Evolutionary conservation across 768 basidiomycete genomes (phyloP), one percentile per base, ranked within the genome.

Genomic region (Scleroderma citrinum): DNA sequence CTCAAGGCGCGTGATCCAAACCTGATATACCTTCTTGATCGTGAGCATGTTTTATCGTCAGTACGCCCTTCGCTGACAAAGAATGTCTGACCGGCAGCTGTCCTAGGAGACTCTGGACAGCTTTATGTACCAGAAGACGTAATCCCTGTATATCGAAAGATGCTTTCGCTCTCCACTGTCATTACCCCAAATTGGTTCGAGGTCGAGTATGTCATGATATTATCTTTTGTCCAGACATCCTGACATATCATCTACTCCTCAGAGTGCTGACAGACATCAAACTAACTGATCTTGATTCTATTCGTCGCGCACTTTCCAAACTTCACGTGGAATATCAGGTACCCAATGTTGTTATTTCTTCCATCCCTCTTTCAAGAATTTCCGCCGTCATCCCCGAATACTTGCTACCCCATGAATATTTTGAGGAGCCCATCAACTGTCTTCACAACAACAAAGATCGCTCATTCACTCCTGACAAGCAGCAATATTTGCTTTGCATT

Each of bases 111-210:
- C 66, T 75, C 91, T 12, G 93, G 92, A 5, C 76, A 73, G 34
- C 71, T 99, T 13, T 99, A 99, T 58, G 93, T 97, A 19, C 80
- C 92, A 4, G 74, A 84, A 19, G 83, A 90, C 52, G 91, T 93
- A 8, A 73, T 98, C 51, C 91, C 92, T 1, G 76, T 91, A 34
- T 98, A 99, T 71, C 80, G 83, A 40, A 70, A 75, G 36, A 78
- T 93, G 70, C 73, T 95, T 1, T 73, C 81, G n/a, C 69, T 82
- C n/a, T 86, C 96, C 3, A 89, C 89, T 0, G 83, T 97, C 42
- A 97, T 97, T 55, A 92, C 96, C 0, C 96, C 96, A 0, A 99
- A 99, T 62, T 96, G 93, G 81, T 99, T 93, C 58, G 96, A 99
- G 72, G 88, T 87, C 53, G 95, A 98, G 92, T 94, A 63, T 65